Evolutionary conservation across 2,329 filamentous ascomycete species (phyloP), one percentile per base, ranked within the genome.

Genomic region (Cytospora mali): DNA sequence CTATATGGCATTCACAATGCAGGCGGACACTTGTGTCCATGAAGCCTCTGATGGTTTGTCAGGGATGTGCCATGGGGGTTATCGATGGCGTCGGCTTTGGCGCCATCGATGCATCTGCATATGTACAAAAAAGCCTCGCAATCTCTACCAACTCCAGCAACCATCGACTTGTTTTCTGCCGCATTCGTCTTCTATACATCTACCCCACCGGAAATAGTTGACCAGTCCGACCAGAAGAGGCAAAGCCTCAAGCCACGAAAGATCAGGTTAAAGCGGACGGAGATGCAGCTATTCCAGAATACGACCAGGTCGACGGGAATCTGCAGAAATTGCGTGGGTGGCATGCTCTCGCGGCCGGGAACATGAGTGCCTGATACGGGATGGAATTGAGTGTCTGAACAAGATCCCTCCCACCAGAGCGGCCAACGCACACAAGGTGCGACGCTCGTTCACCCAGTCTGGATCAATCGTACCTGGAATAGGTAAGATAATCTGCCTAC

Each of bases 271-370:
- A 53, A 42, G 27, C 23, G 2, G 39, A 52, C 33, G 53, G 33
- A 18, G 16, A 48, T 33, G 27, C 53, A 29, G 52, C 35, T 48
- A 21, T 16, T n/a, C 27, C 35, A 7, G 58, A 16, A 31, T 21
- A 11, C 10, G 2, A 3, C 11, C 23, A 18, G 16, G 5, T 6
- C 18, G 13, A 59, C 35, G 50, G 50, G 4, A 16, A n/a, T 25
- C 35, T 49, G 58, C 50, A 60, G 57, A 28, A 27, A 48, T 25
- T 46, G 33, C 49, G 27, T 59, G 57, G 33, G 50, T 53, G 49
- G 49, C 50, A 28, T 54, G 28, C 48, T 13, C 16, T 11, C 18
- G 7, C 49, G 31, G 21, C 42, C 25, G 25, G 25, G 16, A 21
- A 31, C 31, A 7, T 46, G n/a, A 6, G 21, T 46, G 39, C 14